Base-by-base conservation (phyloP, 2,329 filamentous ascomycete species). In the Epichloe sp. region DNA sequence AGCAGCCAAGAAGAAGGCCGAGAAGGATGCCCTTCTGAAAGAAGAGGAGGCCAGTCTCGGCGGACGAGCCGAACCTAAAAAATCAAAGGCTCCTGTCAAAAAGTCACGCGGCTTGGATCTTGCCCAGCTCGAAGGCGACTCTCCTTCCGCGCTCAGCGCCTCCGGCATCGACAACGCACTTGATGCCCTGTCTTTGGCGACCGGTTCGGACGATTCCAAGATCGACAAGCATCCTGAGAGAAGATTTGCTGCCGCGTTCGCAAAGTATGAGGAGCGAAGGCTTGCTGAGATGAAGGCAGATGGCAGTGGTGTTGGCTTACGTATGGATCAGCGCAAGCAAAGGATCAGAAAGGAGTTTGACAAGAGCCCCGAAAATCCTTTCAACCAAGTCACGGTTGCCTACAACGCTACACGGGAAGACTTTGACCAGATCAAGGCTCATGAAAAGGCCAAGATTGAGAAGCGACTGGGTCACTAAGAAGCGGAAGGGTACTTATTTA, bases 81-180 rank as follows among this genome's bases (percentile, higher is more conserved):
- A 84, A 58, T 70, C 77, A 52, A 86, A 87, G 68, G 71, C 76
- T 5, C 82, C 84, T 11, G 72, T 75, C 47, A 86, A 86, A 68
- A 86, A 85, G 65, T 77, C 78, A 46, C 77, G 80, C 54, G 86
- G 86, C 23, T 77, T 91, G 38, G 86, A 90, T 61, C 77, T 91
- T 41, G 78, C 77, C 17, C 83, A 86, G 65, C 82, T 95, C 57
- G 86, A 93, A 60, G 73, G 68, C 45, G 78, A 79, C 56, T 70
- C 72, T 14, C 67, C 81, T 10, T 59, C 74, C 0, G 69, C 86
- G 0, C 77, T 96, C 60, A 90, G 85, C 65, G 90, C 89, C 3
- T 78, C 85, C 0, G 89, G 89, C 61, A 95, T 98, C 67, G 90
- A 97, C 66, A 91, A 96, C 62, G 89, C 89, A 0, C 79, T 97